phyloP scores from a whole-genome alignment of 495 filamentous ascomycete genomes.

The Aspergillus olivimuriae region DNA sequence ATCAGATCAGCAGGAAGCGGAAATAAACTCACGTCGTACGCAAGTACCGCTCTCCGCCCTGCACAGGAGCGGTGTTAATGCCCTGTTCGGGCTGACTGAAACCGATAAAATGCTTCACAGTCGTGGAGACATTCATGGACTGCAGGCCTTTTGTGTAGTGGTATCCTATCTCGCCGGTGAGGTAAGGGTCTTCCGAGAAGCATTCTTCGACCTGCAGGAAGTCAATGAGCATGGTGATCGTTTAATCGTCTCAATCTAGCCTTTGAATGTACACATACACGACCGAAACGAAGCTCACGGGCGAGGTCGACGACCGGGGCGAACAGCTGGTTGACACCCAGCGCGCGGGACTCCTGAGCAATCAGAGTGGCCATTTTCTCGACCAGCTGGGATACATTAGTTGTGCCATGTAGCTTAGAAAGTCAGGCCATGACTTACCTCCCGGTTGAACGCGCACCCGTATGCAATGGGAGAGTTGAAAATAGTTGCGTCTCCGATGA shows the following conservation, averaged over 20 bases:
- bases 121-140: constrained; percentile 55
- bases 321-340: constrained; percentile 65
- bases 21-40: constrained; percentile 45
- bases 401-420: too few species aligned
- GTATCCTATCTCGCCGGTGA: constrained; percentile 56
- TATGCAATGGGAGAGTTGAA: constrained; percentile 69
- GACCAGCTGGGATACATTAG: constrained; percentile 32
- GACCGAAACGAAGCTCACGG: constrained; percentile 59
- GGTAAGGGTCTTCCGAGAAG: constrained; percentile 57
- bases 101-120: constrained; percentile 64
- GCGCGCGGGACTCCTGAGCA: constrained; percentile 51
- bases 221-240: too few species aligned
- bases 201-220: constrained; percentile 54
- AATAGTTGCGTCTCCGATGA: constrained; percentile 65
- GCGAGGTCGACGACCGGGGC: constrained; percentile 62
- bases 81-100: constrained; percentile 63
- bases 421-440: constrained; percentile 14
- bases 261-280: constrained; percentile 28
- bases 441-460: constrained; percentile 58
- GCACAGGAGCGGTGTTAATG: constrained; percentile 61
- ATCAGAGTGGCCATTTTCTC: constrained; percentile 57
- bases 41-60: constrained; percentile 61
- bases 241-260: too few species aligned
- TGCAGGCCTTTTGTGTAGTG: constrained; percentile 57
- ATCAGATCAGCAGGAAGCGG: neutral